Percentiles rank a stretch among this genome's conserved stretches.
Conservation (phyloP, 768 basidiomycete species). For the Leucosporidium creatinivorum region DNA sequence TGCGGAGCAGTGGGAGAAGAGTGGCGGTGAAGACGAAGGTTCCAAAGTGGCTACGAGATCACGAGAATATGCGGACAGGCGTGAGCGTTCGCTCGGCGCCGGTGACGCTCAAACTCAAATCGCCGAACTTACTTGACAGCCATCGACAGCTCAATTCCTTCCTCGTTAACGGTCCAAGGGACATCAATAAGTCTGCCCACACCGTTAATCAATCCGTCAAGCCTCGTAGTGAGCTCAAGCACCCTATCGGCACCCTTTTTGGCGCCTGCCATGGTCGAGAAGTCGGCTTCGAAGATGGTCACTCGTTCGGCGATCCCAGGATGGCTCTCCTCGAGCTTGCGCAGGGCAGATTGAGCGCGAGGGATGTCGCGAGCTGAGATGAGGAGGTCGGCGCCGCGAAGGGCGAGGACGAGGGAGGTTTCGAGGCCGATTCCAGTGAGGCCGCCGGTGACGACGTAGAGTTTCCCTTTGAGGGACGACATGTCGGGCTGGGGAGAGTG, state of each 20-base stretch:
- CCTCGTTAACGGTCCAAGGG: neutral
- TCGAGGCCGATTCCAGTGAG: neutral
- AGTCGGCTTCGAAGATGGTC: neutral
- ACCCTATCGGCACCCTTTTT: neutral
- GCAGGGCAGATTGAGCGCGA: neutral
- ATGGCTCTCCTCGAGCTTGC: neutral
- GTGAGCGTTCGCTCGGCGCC: too few relatives aligned
- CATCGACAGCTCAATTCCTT: neutral
- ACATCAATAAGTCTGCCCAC: neutral
- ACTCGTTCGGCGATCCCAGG: neutral
- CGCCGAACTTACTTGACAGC: neutral
- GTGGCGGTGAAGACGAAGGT: slow-evolving; percentile 54
- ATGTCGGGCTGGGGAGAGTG: neutral
- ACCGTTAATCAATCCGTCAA: slow-evolving; percentile 2
- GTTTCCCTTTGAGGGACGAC: neutral
- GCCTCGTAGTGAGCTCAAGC: neutral
- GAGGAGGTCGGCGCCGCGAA: neutral
- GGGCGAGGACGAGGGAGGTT: slow-evolving; percentile 5
- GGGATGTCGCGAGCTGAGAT: neutral
- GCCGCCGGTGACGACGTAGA: neutral
- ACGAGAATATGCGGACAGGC: too few relatives aligned
- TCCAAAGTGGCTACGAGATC: slow-evolving; percentile 48
- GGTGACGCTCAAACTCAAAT: neutral
- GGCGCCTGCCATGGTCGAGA: neutral
- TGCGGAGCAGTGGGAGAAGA: slow-evolving; percentile 51